Evolutionary conservation across 441 rosid genomes (phyloP), one percentile per base, ranked within the genome.

Genomic region (Eruca vesicaria): DNA sequence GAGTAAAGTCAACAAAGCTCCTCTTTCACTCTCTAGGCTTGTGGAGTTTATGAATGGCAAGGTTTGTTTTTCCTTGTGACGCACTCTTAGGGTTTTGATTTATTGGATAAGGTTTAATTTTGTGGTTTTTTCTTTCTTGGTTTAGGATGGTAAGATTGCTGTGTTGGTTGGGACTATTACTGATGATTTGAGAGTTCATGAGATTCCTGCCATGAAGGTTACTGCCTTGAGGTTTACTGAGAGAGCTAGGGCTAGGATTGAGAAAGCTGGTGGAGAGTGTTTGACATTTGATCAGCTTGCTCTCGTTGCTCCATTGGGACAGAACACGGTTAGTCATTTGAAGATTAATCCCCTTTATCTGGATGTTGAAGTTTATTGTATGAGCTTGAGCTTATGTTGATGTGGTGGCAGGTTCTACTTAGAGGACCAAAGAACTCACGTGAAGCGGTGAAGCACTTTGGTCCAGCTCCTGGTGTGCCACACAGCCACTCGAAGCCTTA

Each of bases 401-500:
- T 26, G 55, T 48, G 7, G 55, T 48, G 21, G 15, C 12, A 95
- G 97, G 78, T 89, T 80, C 97, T 96, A 29, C 88, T 96, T 2
- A 87, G 99, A 81, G 98, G 98, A 66, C 98, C 98, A 0, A 96
- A 93, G 96, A 96, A 90, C 79, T 82, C 97, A 1, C 96, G 98
- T 67, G 98, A 96, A 75, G 98, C 97, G 16, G 99, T 91, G 73
- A 96, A 93, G 81, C 99, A 96, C 82, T 96, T 93, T 11, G 99
- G 99, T 7, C 94, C 86, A 4, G 97, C 99, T 31, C 99, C 99
- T 52, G 96, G 99, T 81, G 97, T 95, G 60, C 99, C 99, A 6
- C 93, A 87, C 89, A 95, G 96, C 77, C 89, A 88, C 79, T 71
- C 96, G 9, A 95, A 93, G 82, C 98, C 99, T 1, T 93, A 89